These are phyloP conservation scores for Phialemoniopsis sp. DNA, from an alignment of 2,329 filamentous ascomycete species.

Conservation along the genomic window DNA sequence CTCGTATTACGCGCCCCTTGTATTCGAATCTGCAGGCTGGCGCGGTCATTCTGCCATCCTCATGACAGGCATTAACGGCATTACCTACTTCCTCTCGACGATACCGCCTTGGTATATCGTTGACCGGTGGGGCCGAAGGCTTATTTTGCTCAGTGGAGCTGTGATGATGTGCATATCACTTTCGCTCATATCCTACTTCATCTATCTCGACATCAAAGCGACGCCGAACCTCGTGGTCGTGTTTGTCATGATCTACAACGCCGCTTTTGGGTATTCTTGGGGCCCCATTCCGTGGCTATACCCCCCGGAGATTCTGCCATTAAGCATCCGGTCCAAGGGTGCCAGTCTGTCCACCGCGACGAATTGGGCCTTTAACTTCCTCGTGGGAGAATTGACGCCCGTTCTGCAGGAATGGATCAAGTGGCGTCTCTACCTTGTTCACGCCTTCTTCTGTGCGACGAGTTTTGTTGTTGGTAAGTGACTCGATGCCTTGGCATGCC, in stretches of 20 bases:
- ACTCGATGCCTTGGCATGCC: too few species aligned
- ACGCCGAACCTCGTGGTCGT: conserved; percentile 85
- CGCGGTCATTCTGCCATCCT: conserved; percentile 82
- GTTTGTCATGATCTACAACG: conserved; percentile 98
- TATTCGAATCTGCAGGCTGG: conserved; percentile 98
- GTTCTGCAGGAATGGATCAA: conserved; percentile 87
- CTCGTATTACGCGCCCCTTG: conserved; percentile 94
- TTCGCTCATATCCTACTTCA: conserved; percentile 90
- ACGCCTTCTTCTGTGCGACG: conserved; percentile 93
- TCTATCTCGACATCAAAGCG: conserved; percentile 74
- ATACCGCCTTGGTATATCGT: conserved; percentile 97
- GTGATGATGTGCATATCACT: conserved; percentile 85
- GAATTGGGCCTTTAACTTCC: conserved; percentile 98
- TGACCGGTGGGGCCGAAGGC: conserved; percentile 83
- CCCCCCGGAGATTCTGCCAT: conserved; percentile 93
- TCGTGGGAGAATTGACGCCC: conserved; percentile 93
- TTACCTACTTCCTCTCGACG: conserved; percentile 85
- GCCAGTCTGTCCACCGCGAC: conserved; percentile 93
- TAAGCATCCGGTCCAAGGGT: conserved; percentile 96
- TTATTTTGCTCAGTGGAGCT: conserved; percentile 86
- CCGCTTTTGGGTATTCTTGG: conserved; percentile 92
- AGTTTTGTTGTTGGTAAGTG: conserved; percentile 93
- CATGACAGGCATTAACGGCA: conserved; percentile 93
- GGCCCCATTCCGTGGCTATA: conserved; percentile 98
- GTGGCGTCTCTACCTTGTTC: conserved; percentile 91